A percentile compares a stretch with the other conserved stretches of the same genome.
Conservation (phyloP, 768 basidiomycete species). For the Russula earlei region DNA sequence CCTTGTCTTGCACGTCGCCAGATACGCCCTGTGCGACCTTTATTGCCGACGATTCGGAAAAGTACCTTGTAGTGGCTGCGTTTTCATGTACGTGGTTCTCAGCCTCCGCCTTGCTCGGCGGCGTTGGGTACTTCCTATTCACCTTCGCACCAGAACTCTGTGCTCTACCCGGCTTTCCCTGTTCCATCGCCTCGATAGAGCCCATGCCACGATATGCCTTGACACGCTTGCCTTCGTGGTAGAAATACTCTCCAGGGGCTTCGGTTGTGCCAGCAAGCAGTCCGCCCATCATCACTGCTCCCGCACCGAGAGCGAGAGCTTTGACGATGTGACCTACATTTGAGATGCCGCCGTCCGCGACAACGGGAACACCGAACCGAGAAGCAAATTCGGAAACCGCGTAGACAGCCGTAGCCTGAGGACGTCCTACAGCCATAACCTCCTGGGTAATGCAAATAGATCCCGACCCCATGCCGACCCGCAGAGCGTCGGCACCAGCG, state of each 20-base stretch:
- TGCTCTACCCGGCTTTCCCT: slow-evolving; percentile 39
- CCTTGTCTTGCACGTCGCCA: slow-evolving; percentile 96
- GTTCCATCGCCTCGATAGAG: slow-evolving; percentile 73
- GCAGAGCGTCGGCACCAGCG: slow-evolving; percentile 92
- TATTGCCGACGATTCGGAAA: slow-evolving; percentile 84
- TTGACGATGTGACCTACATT: slow-evolving; percentile 99
- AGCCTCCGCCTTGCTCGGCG: slow-evolving; percentile 27
- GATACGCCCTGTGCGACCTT: slow-evolving; percentile 97
- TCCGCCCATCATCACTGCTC: slow-evolving; percentile 98
- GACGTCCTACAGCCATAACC: slow-evolving; percentile 97
- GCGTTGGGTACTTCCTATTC: slow-evolving; percentile 33
- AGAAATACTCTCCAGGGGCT: slow-evolving; percentile 98
- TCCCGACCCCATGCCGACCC: slow-evolving; percentile 96
- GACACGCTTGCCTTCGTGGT: slow-evolving; percentile 97
- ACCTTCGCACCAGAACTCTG: slow-evolving; percentile 24
- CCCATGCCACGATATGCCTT: slow-evolving; percentile 99
- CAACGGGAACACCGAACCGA: slow-evolving; percentile 92
- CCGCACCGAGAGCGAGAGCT: slow-evolving; percentile 87
- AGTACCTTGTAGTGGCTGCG: slow-evolving; percentile 93
- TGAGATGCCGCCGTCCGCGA: slow-evolving; percentile 91
- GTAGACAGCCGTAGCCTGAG: slow-evolving; percentile 97
- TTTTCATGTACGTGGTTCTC: slow-evolving; percentile 57
- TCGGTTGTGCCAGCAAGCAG: slow-evolving; percentile 93
- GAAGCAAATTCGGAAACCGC: slow-evolving; percentile 88
- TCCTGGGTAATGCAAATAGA: slow-evolving; percentile 99